Evolutionary conservation across 768 basidiomycete species (phyloP).

Genomic region (Lyophyllum semitale): DNA sequence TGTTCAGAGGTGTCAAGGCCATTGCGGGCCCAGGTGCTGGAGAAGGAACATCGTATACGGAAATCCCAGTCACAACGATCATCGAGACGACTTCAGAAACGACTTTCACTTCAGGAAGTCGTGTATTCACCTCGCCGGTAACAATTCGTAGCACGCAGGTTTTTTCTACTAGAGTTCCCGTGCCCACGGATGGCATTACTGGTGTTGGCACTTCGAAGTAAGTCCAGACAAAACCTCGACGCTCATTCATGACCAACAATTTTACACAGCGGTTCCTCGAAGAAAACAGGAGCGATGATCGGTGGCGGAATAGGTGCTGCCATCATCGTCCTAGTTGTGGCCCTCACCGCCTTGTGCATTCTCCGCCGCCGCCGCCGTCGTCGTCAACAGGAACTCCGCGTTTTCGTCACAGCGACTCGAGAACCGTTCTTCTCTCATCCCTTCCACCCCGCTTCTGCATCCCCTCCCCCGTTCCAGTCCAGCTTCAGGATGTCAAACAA

Average conservation of each 20-base stretch:
- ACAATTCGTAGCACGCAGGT: constrained; percentile 10
- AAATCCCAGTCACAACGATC: constrained; percentile 4
- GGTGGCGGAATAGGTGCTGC: constrained; percentile 20
- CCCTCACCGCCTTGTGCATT: constrained; percentile 11
- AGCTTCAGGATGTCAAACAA: neutral
- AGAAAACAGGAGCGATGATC: constrained; percentile 11
- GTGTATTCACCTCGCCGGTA: neutral
- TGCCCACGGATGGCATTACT: neutral
- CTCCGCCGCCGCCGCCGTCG: constrained; percentile 20
- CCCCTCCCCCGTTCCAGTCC: neutral
- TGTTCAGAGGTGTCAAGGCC: neutral
- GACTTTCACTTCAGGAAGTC: constrained; percentile 4
- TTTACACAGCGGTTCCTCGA: constrained; percentile 1
- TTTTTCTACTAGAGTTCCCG: constrained; percentile 6
- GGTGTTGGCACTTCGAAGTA: constrained; percentile 7
- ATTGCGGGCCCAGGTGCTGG: neutral
- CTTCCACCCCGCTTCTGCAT: neutral
- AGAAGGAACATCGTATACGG: constrained; percentile 8
- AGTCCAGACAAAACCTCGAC: neutral
- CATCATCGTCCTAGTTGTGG: constrained; percentile 13
- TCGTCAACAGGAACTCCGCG: constrained; percentile 9
- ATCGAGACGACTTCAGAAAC: constrained; percentile 5
- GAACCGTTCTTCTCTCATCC: constrained; percentile 9
- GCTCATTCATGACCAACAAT: neutral
- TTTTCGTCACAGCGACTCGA: constrained; percentile 7